Conservation (phyloP, 2,329 filamentous ascomycete species). For the Fusarium setosum region DNA sequence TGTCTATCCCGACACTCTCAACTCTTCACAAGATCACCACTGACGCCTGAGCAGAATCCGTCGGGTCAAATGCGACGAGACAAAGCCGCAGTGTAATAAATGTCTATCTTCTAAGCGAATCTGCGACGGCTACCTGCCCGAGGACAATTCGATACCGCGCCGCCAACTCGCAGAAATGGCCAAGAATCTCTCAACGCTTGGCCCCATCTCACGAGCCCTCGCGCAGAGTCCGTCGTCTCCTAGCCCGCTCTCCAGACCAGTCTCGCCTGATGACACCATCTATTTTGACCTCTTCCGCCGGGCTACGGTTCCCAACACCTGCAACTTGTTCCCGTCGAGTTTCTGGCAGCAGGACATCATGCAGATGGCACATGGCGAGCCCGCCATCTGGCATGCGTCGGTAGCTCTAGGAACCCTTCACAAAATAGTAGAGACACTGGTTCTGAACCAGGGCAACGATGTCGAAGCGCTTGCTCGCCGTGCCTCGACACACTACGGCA, state of each 20-base stretch:
- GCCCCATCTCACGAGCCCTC: slow-evolving; percentile 24
- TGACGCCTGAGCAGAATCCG: slow-evolving; percentile 37
- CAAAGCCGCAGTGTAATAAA: slow-evolving; percentile 38
- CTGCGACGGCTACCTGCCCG: slow-evolving; percentile 43
- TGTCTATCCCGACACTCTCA: not conserved
- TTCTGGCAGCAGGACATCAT: slow-evolving; percentile 43
- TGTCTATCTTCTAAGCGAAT: slow-evolving; percentile 30
- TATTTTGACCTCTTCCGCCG: slow-evolving; percentile 47
- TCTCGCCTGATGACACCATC: slow-evolving; percentile 6
- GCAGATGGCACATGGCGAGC: slow-evolving; percentile 43
- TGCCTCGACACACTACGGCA: slow-evolving; percentile 36
- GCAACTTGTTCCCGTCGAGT: slow-evolving; percentile 27
- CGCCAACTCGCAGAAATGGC: slow-evolving; percentile 41
- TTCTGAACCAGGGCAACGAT: not conserved
- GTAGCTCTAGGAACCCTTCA: slow-evolving; percentile 45
- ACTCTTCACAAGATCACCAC: not conserved
- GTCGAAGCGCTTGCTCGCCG: slow-evolving; percentile 12
- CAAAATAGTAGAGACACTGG: slow-evolving; percentile 15
- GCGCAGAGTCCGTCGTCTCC: not conserved
- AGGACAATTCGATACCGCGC: slow-evolving; percentile 27
- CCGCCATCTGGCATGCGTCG: slow-evolving; percentile 44
- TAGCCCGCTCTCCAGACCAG: not conserved
- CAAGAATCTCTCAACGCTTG: slow-evolving; percentile 34
- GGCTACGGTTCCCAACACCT: slow-evolving; percentile 36
- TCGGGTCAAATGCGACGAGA: slow-evolving; percentile 46